phyloP scores from a whole-genome alignment of 768 basidiomycete species.

The Amanita muscaria region DNA sequence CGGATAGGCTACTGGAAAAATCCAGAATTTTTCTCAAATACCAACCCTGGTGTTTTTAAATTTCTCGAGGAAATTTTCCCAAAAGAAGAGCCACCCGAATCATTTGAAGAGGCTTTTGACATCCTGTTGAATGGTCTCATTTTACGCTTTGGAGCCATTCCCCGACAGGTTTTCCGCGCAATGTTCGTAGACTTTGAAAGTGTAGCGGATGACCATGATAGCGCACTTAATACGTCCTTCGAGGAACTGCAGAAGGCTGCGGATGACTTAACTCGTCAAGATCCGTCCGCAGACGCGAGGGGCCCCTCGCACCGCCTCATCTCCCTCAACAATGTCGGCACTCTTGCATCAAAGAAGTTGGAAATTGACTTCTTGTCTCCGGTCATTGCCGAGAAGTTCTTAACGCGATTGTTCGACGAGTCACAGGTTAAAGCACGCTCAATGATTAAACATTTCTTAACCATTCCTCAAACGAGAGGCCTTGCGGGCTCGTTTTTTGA shows the following conservation, averaged over 20 bases:
- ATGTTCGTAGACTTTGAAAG: not conserved
- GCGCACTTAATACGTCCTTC: not conserved
- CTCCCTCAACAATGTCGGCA: constrained; percentile 2
- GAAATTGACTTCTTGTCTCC: constrained; percentile 9
- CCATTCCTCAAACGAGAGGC: not conserved
- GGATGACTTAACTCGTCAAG: not conserved
- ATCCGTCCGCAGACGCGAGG: not conserved
- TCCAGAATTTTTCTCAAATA: not conserved
- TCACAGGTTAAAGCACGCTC: not conserved
- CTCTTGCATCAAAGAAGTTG: not conserved
- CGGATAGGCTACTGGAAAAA: not conserved
- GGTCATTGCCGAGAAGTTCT: constrained; percentile 16
- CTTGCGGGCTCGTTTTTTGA: not conserved
- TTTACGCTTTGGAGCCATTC: not conserved
- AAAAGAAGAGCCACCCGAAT: not conserved
- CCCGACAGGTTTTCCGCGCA: constrained; percentile 1
- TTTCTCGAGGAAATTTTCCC: not conserved
- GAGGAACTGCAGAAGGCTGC: constrained; percentile 2
- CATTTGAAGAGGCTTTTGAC: not conserved
- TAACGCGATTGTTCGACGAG: not conserved
- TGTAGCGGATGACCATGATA: not conserved
- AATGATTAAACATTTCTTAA: not conserved
- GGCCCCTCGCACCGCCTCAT: not conserved
- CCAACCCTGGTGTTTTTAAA: not conserved
- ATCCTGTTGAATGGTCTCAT: not conserved